Base-by-base conservation (phyloP, 2,329 filamentous ascomycete species). In the Nothopassalora personata region DNA sequence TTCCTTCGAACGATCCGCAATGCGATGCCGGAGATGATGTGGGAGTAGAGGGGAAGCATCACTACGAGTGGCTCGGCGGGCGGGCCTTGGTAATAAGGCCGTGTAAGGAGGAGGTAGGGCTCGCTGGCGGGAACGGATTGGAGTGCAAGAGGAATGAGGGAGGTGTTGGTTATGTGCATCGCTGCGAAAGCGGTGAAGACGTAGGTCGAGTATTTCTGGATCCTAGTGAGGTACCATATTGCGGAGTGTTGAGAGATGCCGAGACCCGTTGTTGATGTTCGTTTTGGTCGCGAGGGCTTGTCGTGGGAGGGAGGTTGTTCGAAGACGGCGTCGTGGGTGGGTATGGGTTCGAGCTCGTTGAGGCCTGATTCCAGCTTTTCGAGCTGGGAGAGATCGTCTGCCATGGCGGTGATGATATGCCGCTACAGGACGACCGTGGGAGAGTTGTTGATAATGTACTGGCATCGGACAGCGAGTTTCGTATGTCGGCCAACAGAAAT, bases 131-230 rank as follows among this genome's bases (percentile, higher is more conserved):
- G 78, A 6, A 94, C 83, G 49, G 88, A 90, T 58, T 81, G 83
- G 45, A 89, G 90, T 53, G 86, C 67, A 39, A 94, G 83, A 0
- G 91, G 91, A 64, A 95, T 87, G 47, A 96, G 73, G 7, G 90
- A 90, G 34, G 90, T 93, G 68, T 92, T 96, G 68, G 86, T 81
- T 62, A 94, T 79, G 76, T 96, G 91, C 58, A 94, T 80, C 31
- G 84, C 80, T 34, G 87, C 82, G 77, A 93, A 96, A 65, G 90
- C 77, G 62, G 84, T 85, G 70, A 90, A 92, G 64, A 89, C 85
- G 77, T 96, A 95, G 66, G 89, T 91, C 0, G 91, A 94, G 79
- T 96, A 96, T 73, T 86, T 88, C 74, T 97, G 94, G 36, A 94
- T 80, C 51, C 89, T 84, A 5, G 82, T 82, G 55, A 95, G 78